These are phyloP conservation scores for Starmera dryadoides DNA, from an alignment of 805 yeast genomes.

Conservation along the genomic window DNA sequence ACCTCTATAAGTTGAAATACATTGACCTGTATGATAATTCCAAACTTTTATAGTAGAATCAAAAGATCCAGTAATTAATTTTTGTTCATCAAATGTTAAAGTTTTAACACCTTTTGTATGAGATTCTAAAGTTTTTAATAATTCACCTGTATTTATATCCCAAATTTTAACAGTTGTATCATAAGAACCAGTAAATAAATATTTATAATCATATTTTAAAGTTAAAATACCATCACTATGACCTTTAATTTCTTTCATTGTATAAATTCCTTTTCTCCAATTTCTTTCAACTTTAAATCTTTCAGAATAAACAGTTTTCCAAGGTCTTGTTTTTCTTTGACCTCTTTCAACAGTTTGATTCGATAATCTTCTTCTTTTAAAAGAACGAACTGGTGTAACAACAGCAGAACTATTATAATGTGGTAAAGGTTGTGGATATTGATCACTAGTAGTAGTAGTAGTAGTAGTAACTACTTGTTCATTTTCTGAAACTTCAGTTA, in stretches of 20 bases:
- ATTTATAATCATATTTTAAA: constrained; percentile 73
- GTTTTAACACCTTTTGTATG: constrained; percentile 85
- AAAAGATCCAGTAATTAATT: constrained; percentile 85
- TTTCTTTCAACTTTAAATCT: constrained; percentile 86
- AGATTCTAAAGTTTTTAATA: constrained; percentile 75
- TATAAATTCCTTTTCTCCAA: constrained; percentile 83
- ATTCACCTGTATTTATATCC: constrained; percentile 76
- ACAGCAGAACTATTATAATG: background rate
- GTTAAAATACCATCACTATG: constrained; percentile 89
- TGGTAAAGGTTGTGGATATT: constrained; percentile 1
- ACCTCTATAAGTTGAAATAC: constrained; percentile 89
- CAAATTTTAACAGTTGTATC: constrained; percentile 90
- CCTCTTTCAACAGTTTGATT: constrained; percentile 16
- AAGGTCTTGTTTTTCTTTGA: constrained; percentile 58
- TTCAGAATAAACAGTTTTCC: constrained; percentile 94
- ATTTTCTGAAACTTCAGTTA: constrained; percentile 21
- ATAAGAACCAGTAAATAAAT: constrained; percentile 85
- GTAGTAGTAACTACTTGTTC: constrained; percentile 3
- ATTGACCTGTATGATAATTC: constrained; percentile 93
- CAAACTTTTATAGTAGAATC: constrained; percentile 91
- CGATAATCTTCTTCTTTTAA: constrained; percentile 20
- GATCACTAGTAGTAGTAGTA: background rate
- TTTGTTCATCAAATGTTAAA: constrained; percentile 79
- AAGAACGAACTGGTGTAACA: background rate
- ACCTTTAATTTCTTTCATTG: constrained; percentile 59